Conservation (phyloP, 1,139 yeast genomes). For the Zygoascus meyerae region DNA sequence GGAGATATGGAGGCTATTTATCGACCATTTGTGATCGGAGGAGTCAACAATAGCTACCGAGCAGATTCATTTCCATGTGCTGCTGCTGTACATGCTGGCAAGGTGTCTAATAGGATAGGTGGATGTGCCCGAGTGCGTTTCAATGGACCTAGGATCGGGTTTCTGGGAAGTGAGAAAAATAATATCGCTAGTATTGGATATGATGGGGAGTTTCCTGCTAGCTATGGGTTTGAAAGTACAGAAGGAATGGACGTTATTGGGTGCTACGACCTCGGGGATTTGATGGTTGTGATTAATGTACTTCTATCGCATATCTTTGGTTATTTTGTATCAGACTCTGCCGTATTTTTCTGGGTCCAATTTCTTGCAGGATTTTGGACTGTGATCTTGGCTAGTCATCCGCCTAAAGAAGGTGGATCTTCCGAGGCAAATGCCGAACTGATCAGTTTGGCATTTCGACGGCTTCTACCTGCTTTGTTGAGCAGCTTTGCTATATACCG, state of each 20-base stretch:
- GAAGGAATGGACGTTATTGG: constrained; percentile 35
- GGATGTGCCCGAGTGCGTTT: constrained; percentile 72
- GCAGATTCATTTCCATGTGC: constrained; percentile 90
- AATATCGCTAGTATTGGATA: constrained; percentile 53
- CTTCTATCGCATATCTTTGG: constrained; percentile 49
- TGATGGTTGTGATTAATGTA: constrained; percentile 53
- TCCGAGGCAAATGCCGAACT: constrained; percentile 49
- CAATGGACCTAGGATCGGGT: constrained; percentile 45
- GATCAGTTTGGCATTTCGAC: constrained; percentile 62
- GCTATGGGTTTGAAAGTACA: constrained; percentile 51
- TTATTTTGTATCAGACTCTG: constrained; percentile 51
- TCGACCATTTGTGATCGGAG: constrained; percentile 70
- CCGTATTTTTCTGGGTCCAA: constrained; percentile 56
- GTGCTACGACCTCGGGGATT: constrained; percentile 62
- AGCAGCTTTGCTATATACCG: constrained; percentile 71
- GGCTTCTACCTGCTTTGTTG: constrained; percentile 72
- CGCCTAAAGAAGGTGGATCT: constrained; percentile 61
- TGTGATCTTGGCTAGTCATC: constrained; percentile 71
- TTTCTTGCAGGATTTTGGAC: constrained; percentile 82
- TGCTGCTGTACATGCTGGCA: constrained; percentile 83
- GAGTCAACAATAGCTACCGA: constrained; percentile 53
- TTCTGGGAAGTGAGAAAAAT: constrained; percentile 34
- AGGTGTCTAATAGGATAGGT: constrained; percentile 65
- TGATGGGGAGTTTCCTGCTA: constrained; percentile 67
- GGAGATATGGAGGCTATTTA: constrained; percentile 67